These are phyloP conservation scores for Sporisorium iseilematis-ciliati DNA, from an alignment of 1,284 basidiomycete species.

Conservation along the genomic window DNA sequence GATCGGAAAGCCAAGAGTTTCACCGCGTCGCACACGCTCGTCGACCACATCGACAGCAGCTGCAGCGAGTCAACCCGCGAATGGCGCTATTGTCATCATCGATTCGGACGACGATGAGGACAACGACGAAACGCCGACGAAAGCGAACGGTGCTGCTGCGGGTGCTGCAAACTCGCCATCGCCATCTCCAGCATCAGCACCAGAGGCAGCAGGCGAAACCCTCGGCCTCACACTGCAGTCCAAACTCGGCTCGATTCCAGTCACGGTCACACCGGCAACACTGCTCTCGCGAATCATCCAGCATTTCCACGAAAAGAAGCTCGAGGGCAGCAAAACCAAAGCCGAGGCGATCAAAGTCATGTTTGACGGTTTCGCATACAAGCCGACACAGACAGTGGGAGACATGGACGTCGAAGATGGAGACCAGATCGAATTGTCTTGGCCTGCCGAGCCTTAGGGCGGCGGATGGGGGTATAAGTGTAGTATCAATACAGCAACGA, in stretches of 20 bases:
- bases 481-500: background rate
- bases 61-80: conserved; percentile 2
- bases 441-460: conserved; percentile 7
- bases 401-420: conserved; percentile 54
- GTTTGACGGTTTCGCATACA: conserved; percentile 46
- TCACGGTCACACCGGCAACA: conserved; percentile 52
- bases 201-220: conserved; percentile 14
- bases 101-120: conserved; percentile 31
- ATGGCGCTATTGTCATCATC: conserved; percentile 8
- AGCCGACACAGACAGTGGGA: conserved; percentile 19
- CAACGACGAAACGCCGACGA: background rate
- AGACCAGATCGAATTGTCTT: conserved; percentile 34
- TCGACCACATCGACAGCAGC: conserved; percentile 1
- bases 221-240: conserved; percentile 45
- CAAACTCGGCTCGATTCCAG: conserved; percentile 23
- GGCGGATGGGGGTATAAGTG: background rate
- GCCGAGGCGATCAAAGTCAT: conserved; percentile 7
- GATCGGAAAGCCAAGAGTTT: background rate
- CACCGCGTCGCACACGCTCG: conserved; percentile 12
- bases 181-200: background rate
- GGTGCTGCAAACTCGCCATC: background rate
- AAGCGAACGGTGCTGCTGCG: background rate
- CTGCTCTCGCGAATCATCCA: conserved; percentile 34
- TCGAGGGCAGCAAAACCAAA: background rate
- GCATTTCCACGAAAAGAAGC: conserved; percentile 42